Base-by-base conservation (phyloP, 352 stramenopile species). In the Pythium folliculosum region DNA sequence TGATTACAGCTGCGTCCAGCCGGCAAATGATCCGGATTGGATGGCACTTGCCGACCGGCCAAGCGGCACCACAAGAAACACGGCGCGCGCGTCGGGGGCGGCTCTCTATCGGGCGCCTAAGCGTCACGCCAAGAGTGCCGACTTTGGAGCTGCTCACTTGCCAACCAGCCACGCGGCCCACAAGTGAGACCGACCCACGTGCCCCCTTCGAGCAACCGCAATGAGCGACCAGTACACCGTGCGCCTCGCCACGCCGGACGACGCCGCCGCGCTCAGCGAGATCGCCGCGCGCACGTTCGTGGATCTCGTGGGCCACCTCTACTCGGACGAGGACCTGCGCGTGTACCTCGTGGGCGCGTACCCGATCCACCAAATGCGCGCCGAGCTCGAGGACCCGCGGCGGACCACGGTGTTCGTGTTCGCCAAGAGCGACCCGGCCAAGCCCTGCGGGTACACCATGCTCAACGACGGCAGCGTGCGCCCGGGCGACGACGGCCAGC, bases 401-500 rank as follows among this genome's bases (percentile, higher is more conserved):
- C 47, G 54, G n/a, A 70, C 72, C 53, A 77, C 71, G 6, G 72
- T 71, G 54, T 56, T 77, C 12, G 35, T 78, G 13, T 71, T 76
- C 60, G 35, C 56, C 13, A 55, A 43, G 13, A 27, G 54, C 22
- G 37, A 62, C 14, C 9, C 16, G 7, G 10, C 19, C 6, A 63
- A 21, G 21, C 63, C 60, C 0, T 75, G 67, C 38, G 71, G 59
- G 21, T 77, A 71, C 57, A 55, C 48, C 22, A 75, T 75, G 71
- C 59, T 77, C 25, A 44, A 43, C 21, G 53, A 70, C 40, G 22
- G 35, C 43, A 77, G 60, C 32, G 48, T 75, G 21, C 71, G 67
- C 32, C 63, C 68, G 5, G 71, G 68, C 19, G 71, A 77, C 30
- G 63, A 65, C n/a, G 63, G 53, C 10, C 32, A 45, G 16, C 13